Base-by-base conservation (phyloP, 345 rosid species). In the Acer campestre region DNA sequence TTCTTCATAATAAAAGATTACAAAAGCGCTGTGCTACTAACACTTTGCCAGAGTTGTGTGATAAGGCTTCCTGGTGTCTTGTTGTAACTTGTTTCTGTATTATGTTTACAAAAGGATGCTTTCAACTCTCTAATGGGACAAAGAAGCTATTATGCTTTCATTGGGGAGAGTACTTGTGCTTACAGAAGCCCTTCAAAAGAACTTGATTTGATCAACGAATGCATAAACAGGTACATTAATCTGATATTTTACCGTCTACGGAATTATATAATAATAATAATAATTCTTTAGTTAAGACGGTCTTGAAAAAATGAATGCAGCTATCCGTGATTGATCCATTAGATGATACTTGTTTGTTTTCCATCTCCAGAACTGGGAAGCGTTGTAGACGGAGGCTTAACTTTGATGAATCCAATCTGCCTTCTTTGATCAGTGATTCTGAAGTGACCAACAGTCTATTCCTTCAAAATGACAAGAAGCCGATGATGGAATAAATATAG, bases 121-220 rank as follows among this genome's bases (percentile, higher is more conserved):
- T 14, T 73, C 40, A 73, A 73, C 67, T 73, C 67, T 1, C 55
- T 7, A 8, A 35, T 73, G 20, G 76, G 76, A 53, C 58, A 53
- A 14, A 73, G 23, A 59, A 73, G 67, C 67, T 61, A 73, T 16
- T 73, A 73, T 23, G 76, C 76, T 59, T 61, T 13, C 55, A 22
- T 73, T 40, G 76, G 76, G 55, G 14, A 59, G 40, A 73, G 67
- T 12, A 40, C 56, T 23, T 3, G 9, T 22, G 40, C 31, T 2
- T 73, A 73, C 75, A 55, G 44, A 59, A 59, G 56, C 66, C 75
- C 76, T 40, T 73, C 76, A 23, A 73, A 73, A 44, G 76, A 73
- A 40, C 67, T 73, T 7, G 67, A 59, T 14, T 35, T n/a, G 16
- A 73, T 73, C 6, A 73, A 61, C 67, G 27, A 61, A 3, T 9